Base-by-base conservation (phyloP, 176 grass and related monocot genomes). In the Saccharum officinarum region DNA sequence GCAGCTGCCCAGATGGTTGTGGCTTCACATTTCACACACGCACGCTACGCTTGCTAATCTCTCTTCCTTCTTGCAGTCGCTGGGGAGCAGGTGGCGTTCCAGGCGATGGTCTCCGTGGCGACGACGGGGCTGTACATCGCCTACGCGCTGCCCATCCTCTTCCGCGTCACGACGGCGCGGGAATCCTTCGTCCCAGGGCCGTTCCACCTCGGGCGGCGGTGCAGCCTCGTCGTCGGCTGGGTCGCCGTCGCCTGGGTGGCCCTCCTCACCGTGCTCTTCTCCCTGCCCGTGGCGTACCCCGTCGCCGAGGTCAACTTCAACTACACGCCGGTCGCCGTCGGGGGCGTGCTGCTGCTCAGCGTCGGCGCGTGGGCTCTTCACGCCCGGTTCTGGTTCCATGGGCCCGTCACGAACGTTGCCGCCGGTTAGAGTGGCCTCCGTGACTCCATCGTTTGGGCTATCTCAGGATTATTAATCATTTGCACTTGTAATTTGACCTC, bases 81-180 rank as follows among this genome's bases (percentile, higher is more conserved):
- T 98, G 15, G 89, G 89, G 15, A 98, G 93, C 10, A 59, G 50
- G 95, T 98, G 40, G 95, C 91, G 5, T 95, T 95, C 79, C 93
- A 98, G 38, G 95, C 95, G 0, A 98, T 95, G 95, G 76, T 90
- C 16, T 95, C 95, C 0, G 84, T 93, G 12, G 65, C 91, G 2
- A 98, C 95, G 0, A 42, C 92, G 0, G 95, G 92, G 11, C 85
- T 88, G 25, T 93, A 92, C 85, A 88, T 98, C 77, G 82, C 95
- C 13, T 98, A 98, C 45, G 91, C 83, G 47, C 45, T 95, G 72
- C 95, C 95, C 0, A 88, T 98, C 80, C 87, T 98, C 52, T 98
- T 98, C 85, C 76, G 91, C 2, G 89, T 98, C 42, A 98, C 92
- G 10, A 84, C 94, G 0, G 89, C 80, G 0, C 18, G 83, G 39